phyloP scores from a whole-genome alignment of 495 filamentous ascomycete species.

The Corynascus novoguineensis region DNA sequence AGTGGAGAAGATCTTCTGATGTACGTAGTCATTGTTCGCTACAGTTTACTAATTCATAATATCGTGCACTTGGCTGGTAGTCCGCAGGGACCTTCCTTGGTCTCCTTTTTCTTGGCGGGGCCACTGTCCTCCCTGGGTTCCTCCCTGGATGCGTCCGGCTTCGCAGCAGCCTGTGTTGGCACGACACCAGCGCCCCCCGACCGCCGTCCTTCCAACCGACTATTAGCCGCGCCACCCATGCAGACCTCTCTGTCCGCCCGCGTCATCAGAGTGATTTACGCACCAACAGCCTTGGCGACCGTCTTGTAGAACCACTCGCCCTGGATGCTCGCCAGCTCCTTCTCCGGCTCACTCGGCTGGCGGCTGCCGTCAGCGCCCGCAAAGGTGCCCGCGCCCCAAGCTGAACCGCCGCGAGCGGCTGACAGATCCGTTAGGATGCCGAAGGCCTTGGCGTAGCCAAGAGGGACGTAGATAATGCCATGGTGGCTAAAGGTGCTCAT shows the following conservation, averaged over 20 bases:
- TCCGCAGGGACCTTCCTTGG: conserved; percentile 18
- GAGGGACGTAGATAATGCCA: conserved; percentile 90
- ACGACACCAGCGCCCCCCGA: not conserved
- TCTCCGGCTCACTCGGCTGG: conserved; percentile 67
- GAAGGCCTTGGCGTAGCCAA: conserved; percentile 86
- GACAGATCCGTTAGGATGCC: conserved; percentile 56
- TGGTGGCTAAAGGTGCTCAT: conserved; percentile 91
- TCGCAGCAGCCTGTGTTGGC: not conserved
- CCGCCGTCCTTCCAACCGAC: conserved; percentile 12
- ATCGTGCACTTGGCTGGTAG: conserved; percentile 21
- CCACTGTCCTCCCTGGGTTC: too few relatives aligned
- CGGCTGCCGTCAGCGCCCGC: conserved; percentile 74
- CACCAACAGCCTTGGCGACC: conserved; percentile 65
- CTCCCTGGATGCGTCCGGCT: not conserved
- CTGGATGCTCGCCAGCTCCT: conserved; percentile 71
- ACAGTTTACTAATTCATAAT: conserved; percentile 4
- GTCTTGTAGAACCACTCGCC: conserved; percentile 81
- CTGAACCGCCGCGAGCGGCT: conserved; percentile 76
- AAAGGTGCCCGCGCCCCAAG: conserved; percentile 96
- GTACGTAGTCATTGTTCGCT: not conserved
- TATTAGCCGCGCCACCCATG: conserved; percentile 21
- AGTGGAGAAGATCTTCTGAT: not conserved
- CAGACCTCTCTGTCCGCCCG: conserved; percentile 40
- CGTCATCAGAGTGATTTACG: conserved; percentile 75
- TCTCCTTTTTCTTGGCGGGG: not conserved